Evolutionary conservation across 257 asterid species (phyloP).

Genomic region (Solanum stenotomum): DNA sequence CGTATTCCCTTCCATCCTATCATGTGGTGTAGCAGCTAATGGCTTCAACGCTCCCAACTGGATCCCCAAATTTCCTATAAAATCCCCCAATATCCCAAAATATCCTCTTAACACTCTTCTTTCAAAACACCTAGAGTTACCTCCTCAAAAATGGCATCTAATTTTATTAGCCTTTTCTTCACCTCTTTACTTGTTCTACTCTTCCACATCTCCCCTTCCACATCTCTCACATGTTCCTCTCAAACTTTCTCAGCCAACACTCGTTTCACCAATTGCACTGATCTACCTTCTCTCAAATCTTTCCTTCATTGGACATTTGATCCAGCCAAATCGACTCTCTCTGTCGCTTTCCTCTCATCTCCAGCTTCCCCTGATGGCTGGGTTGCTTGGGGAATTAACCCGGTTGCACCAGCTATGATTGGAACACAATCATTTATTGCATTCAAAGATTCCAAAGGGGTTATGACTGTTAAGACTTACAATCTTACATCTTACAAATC

Average conservation of each 20-base stretch:
- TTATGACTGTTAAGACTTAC: slow-evolving; percentile 37
- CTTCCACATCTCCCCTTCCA: slow-evolving; percentile 31
- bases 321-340: slow-evolving; percentile 27
- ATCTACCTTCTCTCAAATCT: slow-evolving; percentile 56
- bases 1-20: background rate
- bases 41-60: background rate
- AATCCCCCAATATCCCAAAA: background rate
- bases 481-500: slow-evolving; percentile 33
- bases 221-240: slow-evolving; percentile 33
- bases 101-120: background rate
- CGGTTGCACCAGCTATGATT: slow-evolving; percentile 40
- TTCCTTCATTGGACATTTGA: slow-evolving; percentile 62
- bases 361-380: slow-evolving; percentile 56
- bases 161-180: background rate
- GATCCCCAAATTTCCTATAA: background rate
- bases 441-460: slow-evolving; percentile 35
- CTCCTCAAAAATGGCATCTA: slow-evolving; percentile 21
- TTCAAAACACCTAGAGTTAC: background rate
- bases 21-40: background rate
- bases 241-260: slow-evolving; percentile 24
- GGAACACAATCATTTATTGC: slow-evolving; percentile 63
- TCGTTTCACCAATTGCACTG: slow-evolving; percentile 36
- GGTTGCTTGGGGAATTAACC: slow-evolving; percentile 79
- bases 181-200: slow-evolving; percentile 22
- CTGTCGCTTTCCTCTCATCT: slow-evolving; percentile 54